Percentiles rank a stretch among this genome's conserved stretches.
Conservation (phyloP, 208 protist genomes). For the Trypanosoma congolense region DNA sequence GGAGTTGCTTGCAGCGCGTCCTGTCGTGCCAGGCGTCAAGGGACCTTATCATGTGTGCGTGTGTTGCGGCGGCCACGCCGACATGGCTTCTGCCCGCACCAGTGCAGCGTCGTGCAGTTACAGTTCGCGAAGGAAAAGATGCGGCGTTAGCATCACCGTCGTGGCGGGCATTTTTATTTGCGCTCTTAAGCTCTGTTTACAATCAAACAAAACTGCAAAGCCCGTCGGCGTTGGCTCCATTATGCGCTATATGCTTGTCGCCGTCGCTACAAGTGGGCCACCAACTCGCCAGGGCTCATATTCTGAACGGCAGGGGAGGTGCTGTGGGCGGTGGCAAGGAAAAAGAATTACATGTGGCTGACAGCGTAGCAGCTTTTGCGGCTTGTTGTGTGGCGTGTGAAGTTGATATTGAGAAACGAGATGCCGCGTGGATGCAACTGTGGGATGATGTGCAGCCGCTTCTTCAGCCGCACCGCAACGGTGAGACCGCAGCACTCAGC, state of each 20-base stretch:
- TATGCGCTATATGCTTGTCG: conserved; percentile 35
- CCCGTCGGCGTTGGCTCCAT: conserved; percentile 19
- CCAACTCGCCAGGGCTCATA: conserved; percentile 18
- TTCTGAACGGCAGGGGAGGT: neutral
- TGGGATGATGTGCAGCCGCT: conserved; percentile 3
- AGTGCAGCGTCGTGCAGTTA: conserved; percentile 6
- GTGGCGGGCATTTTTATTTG: conserved; percentile 14
- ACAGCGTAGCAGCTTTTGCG: conserved; percentile 11
- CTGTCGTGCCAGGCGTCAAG: conserved; percentile 17
- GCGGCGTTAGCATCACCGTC: conserved; percentile 4
- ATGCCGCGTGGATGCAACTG: conserved; percentile 15
- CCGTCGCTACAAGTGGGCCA: conserved; percentile 21
- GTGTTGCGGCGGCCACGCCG: conserved; percentile 27
- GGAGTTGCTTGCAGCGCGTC: conserved; percentile 10
- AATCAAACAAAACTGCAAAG: neutral
- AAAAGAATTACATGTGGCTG: no score
- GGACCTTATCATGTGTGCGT: conserved; percentile 30
- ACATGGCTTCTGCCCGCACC: conserved; percentile 30
- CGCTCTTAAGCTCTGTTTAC: conserved; percentile 8
- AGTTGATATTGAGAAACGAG: neutral
- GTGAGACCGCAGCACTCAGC: neutral
- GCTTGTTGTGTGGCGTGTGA: conserved; percentile 12
- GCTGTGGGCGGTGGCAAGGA: neutral
- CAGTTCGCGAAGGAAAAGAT: conserved; percentile 3
- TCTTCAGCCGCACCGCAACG: neutral